A percentile compares a stretch with the other conserved stretches of the same genome.
Conservation (phyloP, 2,329 filamentous ascomycete genomes). For the Rutstroemia sp. region DNA sequence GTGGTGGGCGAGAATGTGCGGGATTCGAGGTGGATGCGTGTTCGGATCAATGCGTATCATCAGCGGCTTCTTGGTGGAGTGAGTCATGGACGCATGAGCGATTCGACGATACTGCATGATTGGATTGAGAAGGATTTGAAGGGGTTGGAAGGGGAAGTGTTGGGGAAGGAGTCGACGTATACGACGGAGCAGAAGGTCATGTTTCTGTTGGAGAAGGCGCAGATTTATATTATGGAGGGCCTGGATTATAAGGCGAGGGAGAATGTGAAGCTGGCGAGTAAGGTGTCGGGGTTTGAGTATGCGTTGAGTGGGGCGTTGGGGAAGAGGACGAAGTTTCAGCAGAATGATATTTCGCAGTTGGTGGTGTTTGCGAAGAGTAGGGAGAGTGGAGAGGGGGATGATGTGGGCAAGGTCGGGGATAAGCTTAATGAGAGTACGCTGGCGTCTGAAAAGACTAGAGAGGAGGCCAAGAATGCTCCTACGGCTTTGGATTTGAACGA, state of each 20-base stretch:
- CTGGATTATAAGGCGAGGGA: slow-evolving; percentile 67
- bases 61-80: slow-evolving; percentile 49
- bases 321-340: slow-evolving; percentile 74
- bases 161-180: slow-evolving; percentile 33
- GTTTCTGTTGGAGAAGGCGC: slow-evolving; percentile 75
- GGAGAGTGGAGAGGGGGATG: slow-evolving; percentile 19
- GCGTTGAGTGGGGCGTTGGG: slow-evolving; percentile 80
- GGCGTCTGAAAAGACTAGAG: slow-evolving; percentile 24
- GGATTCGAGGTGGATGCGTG: slow-evolving; percentile 37
- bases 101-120: slow-evolving; percentile 53
- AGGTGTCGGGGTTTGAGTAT: slow-evolving; percentile 66
- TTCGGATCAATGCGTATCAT: slow-evolving; percentile 69
- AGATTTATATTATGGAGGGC: slow-evolving; percentile 78
- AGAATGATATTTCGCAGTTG: slow-evolving; percentile 76
- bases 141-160: slow-evolving; percentile 37
- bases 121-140: slow-evolving; percentile 53
- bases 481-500: slow-evolving; percentile 76
- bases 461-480: slow-evolving; percentile 40
- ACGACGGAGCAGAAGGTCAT: slow-evolving; percentile 48
- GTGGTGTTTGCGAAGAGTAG: slow-evolving; percentile 82
- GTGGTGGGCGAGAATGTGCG: slow-evolving; percentile 17
- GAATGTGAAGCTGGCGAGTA: slow-evolving; percentile 61
- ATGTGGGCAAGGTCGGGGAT: slow-evolving; percentile 14
- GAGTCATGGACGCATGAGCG: slow-evolving; percentile 33
- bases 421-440: slow-evolving; percentile 9